Percentiles rank a stretch among this genome's conserved stretches.
Evolutionary conservation across 441 rosid genomes (phyloP).

Genomic region (Jatropha multifida): DNA sequence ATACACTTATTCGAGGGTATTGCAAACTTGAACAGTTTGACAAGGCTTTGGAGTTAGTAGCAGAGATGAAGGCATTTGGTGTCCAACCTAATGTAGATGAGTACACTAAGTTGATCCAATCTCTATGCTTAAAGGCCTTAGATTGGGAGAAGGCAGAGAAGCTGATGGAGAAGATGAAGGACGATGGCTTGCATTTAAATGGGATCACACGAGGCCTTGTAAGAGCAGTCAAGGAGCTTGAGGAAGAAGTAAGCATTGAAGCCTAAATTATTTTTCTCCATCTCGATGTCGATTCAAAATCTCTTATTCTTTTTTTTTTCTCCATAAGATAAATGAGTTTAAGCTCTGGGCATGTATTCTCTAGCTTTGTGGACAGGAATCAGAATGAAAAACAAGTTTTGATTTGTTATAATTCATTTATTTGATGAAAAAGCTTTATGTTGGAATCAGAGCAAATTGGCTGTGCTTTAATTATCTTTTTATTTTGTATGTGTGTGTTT

Average conservation of each 20-base stretch:
- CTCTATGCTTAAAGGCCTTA: constrained; percentile 70
- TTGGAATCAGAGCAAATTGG: background rate
- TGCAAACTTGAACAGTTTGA: constrained; percentile 77
- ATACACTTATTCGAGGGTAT: constrained; percentile 74
- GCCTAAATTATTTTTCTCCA: constrained; percentile 11
- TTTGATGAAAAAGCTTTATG: background rate
- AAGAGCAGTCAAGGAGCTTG: constrained; percentile 78
- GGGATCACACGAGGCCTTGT: constrained; percentile 71
- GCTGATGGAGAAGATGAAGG: constrained; percentile 62
- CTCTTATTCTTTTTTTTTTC: background rate
- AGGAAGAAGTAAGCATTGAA: constrained; percentile 22
- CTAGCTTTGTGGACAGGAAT: background rate
- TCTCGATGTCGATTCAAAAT: background rate
- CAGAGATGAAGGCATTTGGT: constrained; percentile 66
- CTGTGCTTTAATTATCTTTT: background rate
- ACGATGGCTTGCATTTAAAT: constrained; percentile 61
- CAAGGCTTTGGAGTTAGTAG: constrained; percentile 58
- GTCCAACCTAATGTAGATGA: constrained; percentile 66
- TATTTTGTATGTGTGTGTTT: background rate
- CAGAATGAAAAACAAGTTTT: background rate
- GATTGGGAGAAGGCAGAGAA: constrained; percentile 78
- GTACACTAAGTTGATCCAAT: constrained; percentile 75
- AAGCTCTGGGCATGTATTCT: constrained; percentile 13
- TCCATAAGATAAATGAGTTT: background rate
- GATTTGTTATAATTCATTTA: background rate